phyloP scores from a whole-genome alignment of 371 early-diverging fungal species.

The Apophysomyces trapeziformis region DNA sequence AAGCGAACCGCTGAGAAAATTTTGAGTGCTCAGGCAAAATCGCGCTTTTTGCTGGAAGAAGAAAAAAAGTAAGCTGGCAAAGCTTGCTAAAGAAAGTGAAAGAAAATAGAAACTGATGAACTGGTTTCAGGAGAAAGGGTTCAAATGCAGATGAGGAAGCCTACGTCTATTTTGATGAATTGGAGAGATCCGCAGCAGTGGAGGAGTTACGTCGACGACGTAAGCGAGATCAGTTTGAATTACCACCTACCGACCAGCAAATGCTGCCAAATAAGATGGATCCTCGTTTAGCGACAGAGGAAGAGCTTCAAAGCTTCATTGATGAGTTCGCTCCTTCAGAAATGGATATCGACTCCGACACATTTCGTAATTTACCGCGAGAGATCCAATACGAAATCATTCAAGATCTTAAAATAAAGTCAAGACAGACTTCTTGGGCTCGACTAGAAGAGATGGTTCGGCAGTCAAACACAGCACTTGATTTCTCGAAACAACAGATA shows the following conservation, averaged over 20 bases:
- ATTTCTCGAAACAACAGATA: conserved; percentile 93
- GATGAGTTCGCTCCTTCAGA: conserved; percentile 56
- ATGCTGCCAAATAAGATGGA: conserved; percentile 40
- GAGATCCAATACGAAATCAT: conserved; percentile 92
- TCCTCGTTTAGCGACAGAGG: conserved; percentile 66
- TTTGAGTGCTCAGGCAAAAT: conserved; percentile 76
- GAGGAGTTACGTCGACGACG: conserved; percentile 40
- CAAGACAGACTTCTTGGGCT: conserved; percentile 80
- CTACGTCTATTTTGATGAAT: conserved; percentile 43
- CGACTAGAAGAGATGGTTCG: conserved; percentile 77
- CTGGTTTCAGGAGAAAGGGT: conserved; percentile 16
- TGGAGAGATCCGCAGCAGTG: conserved; percentile 31
- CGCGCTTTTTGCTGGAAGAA: conserved; percentile 59
- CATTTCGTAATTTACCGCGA: conserved; percentile 77
- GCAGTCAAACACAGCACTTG: conserved; percentile 71
- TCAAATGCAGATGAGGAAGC: conserved; percentile 32
- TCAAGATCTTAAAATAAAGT: conserved; percentile 80
- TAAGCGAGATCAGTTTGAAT: conserved; percentile 77
- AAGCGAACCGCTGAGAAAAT: conserved; percentile 85
- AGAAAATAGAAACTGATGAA: conserved; percentile 23
- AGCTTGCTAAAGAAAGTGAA: conserved; percentile 17
- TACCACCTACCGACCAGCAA: conserved; percentile 45
- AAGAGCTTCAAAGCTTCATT: conserved; percentile 67
- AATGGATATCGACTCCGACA: conserved; percentile 78
- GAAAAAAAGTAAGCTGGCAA: conserved; percentile 44